These are phyloP conservation scores for Neodidymelliopsis sp. DNA, from an alignment of 2,329 filamentous ascomycete genomes.

Conservation along the genomic window DNA sequence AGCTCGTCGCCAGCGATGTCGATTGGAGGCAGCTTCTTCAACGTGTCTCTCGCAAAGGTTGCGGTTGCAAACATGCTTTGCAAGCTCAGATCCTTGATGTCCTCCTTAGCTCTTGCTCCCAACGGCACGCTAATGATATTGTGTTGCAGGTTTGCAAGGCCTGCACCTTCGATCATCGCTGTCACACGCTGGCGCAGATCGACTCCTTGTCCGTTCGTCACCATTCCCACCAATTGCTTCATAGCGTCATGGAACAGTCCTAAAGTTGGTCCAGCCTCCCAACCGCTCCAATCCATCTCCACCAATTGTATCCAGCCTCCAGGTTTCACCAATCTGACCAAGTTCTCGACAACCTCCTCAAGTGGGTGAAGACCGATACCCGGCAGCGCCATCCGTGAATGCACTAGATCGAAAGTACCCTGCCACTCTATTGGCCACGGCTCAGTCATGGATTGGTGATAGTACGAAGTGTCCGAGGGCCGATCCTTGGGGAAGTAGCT, in stretches of 20 bases:
- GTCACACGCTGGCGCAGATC: constrained; percentile 18
- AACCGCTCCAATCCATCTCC: constrained; percentile 21
- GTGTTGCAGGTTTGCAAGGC: constrained; percentile 15
- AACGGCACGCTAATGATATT: constrained; percentile 16
- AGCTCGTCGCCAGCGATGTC: constrained; percentile 16
- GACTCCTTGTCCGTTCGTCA: constrained; percentile 22
- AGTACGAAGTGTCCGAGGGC: constrained; percentile 13
- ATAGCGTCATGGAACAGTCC: constrained; percentile 10
- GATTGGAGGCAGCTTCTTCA: constrained; percentile 15
- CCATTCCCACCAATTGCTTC: constrained; percentile 19
- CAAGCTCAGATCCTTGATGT: constrained; percentile 14
- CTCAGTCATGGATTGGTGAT: constrained; percentile 22
- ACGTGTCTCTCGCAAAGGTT: constrained; percentile 13
- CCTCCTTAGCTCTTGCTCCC: constrained; percentile 13
- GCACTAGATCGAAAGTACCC: constrained; percentile 23
- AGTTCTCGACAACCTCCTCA: constrained; percentile 14
- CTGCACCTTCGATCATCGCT: constrained; percentile 17
- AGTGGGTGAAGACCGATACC: constrained; percentile 19
- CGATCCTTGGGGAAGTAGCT: constrained; percentile 14
- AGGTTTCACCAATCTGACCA: constrained; percentile 20
- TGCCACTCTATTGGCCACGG: constrained; percentile 20
- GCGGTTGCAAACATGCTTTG: constrained; percentile 23
- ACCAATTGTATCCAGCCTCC: constrained; percentile 25
- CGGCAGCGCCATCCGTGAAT: constrained; percentile 22
- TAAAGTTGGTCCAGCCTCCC: constrained; percentile 14